A percentile compares a stretch with the other conserved stretches of the same genome.
Conservation (phyloP, 495 filamentous ascomycete species). For the Penicillium parvum region DNA sequence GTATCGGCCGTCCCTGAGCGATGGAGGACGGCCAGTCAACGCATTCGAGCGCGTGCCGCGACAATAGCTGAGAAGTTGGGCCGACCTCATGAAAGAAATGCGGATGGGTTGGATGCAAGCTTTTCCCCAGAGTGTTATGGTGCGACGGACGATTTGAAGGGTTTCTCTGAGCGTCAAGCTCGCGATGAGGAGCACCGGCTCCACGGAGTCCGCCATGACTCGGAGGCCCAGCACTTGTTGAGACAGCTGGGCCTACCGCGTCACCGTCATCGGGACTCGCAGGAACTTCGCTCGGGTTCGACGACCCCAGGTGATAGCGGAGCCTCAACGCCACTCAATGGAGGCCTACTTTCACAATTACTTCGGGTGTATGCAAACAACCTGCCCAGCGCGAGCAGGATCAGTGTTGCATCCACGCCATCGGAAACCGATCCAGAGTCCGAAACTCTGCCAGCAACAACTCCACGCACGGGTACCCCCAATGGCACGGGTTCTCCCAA, state of each 20-base stretch:
- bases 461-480: constrained; percentile 9
- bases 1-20: constrained; percentile 7
- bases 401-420: constrained; percentile 20
- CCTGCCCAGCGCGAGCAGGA: constrained; percentile 15
- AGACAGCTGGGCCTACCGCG: constrained; percentile 17
- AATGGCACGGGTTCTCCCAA: constrained; percentile 7
- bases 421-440: constrained; percentile 18
- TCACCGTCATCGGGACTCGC: background rate
- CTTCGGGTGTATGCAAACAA: constrained; percentile 30
- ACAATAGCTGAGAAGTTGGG: constrained; percentile 23
- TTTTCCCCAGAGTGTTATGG: constrained; percentile 25
- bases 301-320: constrained; percentile 18
- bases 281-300: constrained; percentile 15
- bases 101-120: constrained; percentile 25
- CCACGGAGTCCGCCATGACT: constrained; percentile 8
- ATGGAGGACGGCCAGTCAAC: constrained; percentile 24
- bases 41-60: constrained; percentile 15
- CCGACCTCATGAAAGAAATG: constrained; percentile 24
- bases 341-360: constrained; percentile 24
- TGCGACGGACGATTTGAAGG: constrained; percentile 26
- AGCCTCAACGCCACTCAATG: constrained; percentile 19
- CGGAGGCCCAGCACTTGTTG: constrained; percentile 26
- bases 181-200: constrained; percentile 15
- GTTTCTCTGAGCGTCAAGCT: constrained; percentile 16
- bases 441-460: constrained; percentile 17